phyloP scores from a whole-genome alignment of 169 alveolate species.

The Perkinsus chesapeaki region DNA sequence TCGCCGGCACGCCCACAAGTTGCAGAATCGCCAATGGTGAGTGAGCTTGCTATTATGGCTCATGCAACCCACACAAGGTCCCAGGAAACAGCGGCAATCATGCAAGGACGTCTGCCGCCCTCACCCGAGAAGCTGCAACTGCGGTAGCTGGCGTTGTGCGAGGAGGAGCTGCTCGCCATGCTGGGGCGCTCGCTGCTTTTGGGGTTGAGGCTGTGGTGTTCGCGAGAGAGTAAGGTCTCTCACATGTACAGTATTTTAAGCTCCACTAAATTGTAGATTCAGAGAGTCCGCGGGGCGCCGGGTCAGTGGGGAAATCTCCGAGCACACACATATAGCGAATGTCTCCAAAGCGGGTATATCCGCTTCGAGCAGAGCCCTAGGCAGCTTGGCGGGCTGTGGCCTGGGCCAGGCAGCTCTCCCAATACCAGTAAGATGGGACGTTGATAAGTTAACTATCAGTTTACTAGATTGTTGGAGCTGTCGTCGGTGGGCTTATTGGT shows the following conservation, averaged over 20 bases:
- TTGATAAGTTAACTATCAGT: not conserved
- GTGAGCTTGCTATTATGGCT: not conserved
- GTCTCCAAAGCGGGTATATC: not conserved
- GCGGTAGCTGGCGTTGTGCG: not conserved
- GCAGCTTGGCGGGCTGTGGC: not conserved
- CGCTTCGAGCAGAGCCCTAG: not conserved
- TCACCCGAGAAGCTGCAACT: not conserved
- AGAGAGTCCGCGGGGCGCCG: not conserved
- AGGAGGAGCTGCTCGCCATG: not conserved
- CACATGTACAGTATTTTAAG: not conserved
- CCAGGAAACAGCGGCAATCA: not conserved
- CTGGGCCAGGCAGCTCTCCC: not conserved
- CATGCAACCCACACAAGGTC: not conserved
- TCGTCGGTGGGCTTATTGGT: not conserved
- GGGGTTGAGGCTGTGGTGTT: not conserved
- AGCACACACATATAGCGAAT: not conserved
- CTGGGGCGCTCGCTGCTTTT: not conserved
- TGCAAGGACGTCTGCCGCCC: not conserved
- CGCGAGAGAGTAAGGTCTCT: not conserved
- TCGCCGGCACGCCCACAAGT: no score
- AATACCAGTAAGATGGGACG: not conserved
- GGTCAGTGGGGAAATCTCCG: not conserved
- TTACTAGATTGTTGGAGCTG: not conserved
- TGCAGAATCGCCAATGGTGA: no score
- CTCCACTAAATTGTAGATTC: not conserved